Percentiles rank a stretch among this genome's conserved stretches.
These are phyloP conservation scores for Boletus reticuloceps DNA, from an alignment of 768 basidiomycete genomes.

Conservation along the genomic window DNA sequence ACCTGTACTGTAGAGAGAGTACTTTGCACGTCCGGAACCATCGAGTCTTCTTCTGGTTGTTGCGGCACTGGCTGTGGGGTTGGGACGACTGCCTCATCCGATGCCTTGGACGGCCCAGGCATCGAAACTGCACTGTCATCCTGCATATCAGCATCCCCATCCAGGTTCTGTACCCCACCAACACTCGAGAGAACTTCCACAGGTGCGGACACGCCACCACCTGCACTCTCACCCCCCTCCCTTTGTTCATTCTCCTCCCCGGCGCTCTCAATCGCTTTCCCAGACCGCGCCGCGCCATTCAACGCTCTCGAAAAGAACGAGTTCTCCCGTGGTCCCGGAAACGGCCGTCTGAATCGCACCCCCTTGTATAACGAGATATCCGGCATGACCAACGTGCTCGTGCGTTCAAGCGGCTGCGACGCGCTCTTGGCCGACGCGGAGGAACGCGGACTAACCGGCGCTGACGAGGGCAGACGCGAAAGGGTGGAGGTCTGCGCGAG, in stretches of 20 bases:
- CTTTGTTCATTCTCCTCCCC: not conserved
- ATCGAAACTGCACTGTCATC: not conserved
- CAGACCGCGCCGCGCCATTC: not conserved
- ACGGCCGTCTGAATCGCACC: conserved; percentile 20
- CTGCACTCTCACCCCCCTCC: not conserved
- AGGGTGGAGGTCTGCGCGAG: not conserved
- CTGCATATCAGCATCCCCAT: conserved; percentile 5
- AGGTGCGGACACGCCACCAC: not conserved
- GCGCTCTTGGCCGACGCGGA: not conserved
- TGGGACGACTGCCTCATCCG: not conserved
- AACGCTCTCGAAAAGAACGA: conserved; percentile 27
- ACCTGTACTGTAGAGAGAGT: not conserved
- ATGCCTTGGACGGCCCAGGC: not conserved
- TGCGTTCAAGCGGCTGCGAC: not conserved
- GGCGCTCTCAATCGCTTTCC: not conserved
- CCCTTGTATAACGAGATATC: conserved; percentile 23
- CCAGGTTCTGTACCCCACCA: not conserved
- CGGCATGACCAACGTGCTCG: conserved; percentile 16
- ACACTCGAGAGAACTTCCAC: not conserved
- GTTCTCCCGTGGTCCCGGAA: conserved; percentile 8
- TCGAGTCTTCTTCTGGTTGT: not conserved
- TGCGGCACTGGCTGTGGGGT: not conserved
- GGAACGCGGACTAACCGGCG: not conserved
- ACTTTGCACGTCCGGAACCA: not conserved
- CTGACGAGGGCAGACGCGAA: not conserved